Conservation (phyloP, 176 grass and related monocot genomes). For the Saccharum spontaneum region DNA sequence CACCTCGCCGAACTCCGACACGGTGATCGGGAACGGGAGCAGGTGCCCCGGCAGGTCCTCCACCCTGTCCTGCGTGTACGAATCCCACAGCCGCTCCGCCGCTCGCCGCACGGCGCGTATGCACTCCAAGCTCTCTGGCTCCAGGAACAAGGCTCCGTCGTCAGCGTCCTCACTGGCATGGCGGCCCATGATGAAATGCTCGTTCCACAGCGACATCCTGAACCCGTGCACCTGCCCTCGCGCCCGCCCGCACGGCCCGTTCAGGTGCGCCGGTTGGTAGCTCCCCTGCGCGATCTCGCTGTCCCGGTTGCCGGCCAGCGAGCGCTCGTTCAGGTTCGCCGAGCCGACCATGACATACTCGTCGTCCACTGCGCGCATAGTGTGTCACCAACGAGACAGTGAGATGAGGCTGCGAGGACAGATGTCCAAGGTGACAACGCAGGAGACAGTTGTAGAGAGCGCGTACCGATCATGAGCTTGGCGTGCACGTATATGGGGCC, state of each 20-base stretch:
- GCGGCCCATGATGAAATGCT: slow-evolving; percentile 60
- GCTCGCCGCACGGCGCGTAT: slow-evolving; percentile 52
- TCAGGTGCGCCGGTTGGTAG: slow-evolving; percentile 83
- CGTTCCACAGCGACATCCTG: slow-evolving; percentile 85
- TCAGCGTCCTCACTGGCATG: neutral
- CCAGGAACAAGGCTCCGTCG: slow-evolving; percentile 14
- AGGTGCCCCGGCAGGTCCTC: slow-evolving; percentile 70
- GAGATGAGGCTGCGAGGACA: neutral
- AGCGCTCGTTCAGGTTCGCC: slow-evolving; percentile 92
- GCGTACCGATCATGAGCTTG: slow-evolving; percentile 90
- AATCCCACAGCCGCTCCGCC: slow-evolving; percentile 59
- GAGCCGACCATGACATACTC: slow-evolving; percentile 90
- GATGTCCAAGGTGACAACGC: neutral
- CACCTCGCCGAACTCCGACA: slow-evolving; percentile 59
- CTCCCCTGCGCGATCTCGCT: slow-evolving; percentile 89
- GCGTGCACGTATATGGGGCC: slow-evolving; percentile 86
- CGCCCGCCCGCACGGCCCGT: slow-evolving; percentile 36
- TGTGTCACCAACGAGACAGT: neutral
- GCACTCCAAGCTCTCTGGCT: slow-evolving; percentile 71
- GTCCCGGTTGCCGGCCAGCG: slow-evolving; percentile 82
- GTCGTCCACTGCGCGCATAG: slow-evolving; percentile 53
- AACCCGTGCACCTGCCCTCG: slow-evolving; percentile 59
- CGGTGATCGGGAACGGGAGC: slow-evolving; percentile 77
- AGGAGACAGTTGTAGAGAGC: neutral
- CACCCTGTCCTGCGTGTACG: slow-evolving; percentile 52